phyloP scores from a whole-genome alignment of 2,329 filamentous ascomycete species.

The Macroventuria anomochaeta region DNA sequence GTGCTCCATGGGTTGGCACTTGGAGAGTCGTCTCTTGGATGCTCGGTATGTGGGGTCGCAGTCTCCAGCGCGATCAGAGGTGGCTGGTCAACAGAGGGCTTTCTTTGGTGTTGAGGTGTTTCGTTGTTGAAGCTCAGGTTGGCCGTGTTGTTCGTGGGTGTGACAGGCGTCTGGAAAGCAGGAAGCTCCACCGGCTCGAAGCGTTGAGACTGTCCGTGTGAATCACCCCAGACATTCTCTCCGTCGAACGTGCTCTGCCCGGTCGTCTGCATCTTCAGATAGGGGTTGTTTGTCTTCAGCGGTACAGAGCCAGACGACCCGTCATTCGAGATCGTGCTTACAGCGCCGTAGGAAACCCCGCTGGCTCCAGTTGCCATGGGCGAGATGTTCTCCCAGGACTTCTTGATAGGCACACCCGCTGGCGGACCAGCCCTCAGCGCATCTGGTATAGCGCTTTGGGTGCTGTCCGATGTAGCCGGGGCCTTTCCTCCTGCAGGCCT shows the following conservation, averaged over 20 bases:
- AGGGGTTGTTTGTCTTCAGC: slow-evolving; percentile 54
- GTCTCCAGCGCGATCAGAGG: slow-evolving; percentile 15
- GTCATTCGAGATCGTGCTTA: slow-evolving; percentile 40
- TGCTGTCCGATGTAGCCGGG: slow-evolving; percentile 21
- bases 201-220: slow-evolving; percentile 32
- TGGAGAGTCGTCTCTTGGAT: slow-evolving; percentile 31
- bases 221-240: slow-evolving; percentile 51
- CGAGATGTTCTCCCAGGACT: slow-evolving; percentile 35
- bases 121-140: slow-evolving; percentile 45
- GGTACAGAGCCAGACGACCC: slow-evolving; percentile 37
- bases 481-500: slow-evolving; percentile 45
- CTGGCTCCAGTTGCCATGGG: slow-evolving; percentile 41
- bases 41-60: slow-evolving; percentile 30
- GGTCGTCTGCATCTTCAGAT: slow-evolving; percentile 49
- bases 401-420: slow-evolving; percentile 39
- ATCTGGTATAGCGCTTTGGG: slow-evolving; percentile 34
- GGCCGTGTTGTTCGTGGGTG: slow-evolving; percentile 48
- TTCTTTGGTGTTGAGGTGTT: slow-evolving; percentile 29
- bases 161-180: slow-evolving; percentile 49
- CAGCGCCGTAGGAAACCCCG: slow-evolving; percentile 36
- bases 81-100: slow-evolving; percentile 29
- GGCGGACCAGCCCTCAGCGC: slow-evolving; percentile 43
- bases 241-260: slow-evolving; percentile 44
- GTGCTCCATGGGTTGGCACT: slow-evolving; percentile 39
- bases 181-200: slow-evolving; percentile 52